These are phyloP conservation scores for Arthrinium puccinioides DNA, from an alignment of 2,329 filamentous ascomycete species.

Conservation along the genomic window DNA sequence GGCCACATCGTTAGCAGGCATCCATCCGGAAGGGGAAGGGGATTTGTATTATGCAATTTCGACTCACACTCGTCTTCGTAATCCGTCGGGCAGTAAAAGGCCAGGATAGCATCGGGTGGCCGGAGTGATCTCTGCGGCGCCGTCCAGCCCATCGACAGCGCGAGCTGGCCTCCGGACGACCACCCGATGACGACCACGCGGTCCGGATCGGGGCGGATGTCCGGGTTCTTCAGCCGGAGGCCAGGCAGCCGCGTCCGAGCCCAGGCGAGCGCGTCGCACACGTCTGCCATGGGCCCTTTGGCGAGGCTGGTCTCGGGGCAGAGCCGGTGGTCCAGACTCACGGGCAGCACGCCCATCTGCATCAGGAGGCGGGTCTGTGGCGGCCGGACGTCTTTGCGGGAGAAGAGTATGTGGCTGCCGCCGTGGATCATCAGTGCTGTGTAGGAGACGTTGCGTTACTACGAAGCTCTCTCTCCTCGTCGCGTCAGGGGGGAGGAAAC, in stretches of 20 bases:
- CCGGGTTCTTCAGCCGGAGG: slow-evolving; percentile 7
- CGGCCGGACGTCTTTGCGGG: slow-evolving; percentile 27
- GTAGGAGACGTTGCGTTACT: not conserved
- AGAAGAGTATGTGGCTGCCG: slow-evolving; percentile 32
- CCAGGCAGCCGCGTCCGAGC: slow-evolving; percentile 22
- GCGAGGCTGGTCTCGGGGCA: slow-evolving; percentile 38
- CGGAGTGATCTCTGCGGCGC: slow-evolving; percentile 15
- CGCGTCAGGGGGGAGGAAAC: not conserved
- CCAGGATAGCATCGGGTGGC: slow-evolving; percentile 33
- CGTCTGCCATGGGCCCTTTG: slow-evolving; percentile 38
- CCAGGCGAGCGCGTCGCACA: slow-evolving; percentile 34
- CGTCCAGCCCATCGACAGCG: slow-evolving; percentile 34
- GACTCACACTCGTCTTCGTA: slow-evolving; percentile 11
- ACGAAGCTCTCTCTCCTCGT: not conserved
- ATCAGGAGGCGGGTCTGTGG: slow-evolving; percentile 30
- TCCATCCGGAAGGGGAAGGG: too few species aligned
- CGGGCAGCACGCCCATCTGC: slow-evolving; percentile 32
- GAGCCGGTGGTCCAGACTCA: slow-evolving; percentile 42
- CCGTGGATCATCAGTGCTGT: slow-evolving; percentile 38
- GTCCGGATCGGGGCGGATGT: slow-evolving; percentile 13
- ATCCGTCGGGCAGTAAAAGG: slow-evolving; percentile 33
- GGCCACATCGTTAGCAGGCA: too few species aligned
- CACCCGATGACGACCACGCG: slow-evolving; percentile 36
- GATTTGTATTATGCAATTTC: too few species aligned
- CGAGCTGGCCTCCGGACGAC: slow-evolving; percentile 40